Percentiles rank a stretch among this genome's conserved stretches.
Conservation (phyloP, 1,284 basidiomycete species). For the Ganoderma sinense region DNA sequence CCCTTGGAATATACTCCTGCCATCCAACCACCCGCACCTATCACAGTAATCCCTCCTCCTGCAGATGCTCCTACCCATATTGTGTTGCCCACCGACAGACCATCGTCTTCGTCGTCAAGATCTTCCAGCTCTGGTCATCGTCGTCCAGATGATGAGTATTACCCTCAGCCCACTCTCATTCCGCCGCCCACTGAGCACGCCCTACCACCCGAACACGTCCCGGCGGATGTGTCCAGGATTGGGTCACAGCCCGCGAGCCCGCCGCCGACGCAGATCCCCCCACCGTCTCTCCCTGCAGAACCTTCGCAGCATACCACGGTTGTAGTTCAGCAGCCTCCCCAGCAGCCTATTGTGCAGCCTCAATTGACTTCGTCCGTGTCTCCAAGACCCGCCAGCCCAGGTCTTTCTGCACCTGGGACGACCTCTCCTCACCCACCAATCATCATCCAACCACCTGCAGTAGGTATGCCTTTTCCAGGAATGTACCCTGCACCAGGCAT, state of each 20-base stretch:
- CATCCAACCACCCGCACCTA: neutral
- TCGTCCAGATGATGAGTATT: neutral
- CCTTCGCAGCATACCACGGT: neutral
- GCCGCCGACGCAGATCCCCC: neutral
- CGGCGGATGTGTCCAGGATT: neutral
- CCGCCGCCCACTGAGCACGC: neutral
- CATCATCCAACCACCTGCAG: slow-evolving; percentile 22
- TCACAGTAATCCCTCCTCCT: slow-evolving; percentile 29
- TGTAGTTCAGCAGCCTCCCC: neutral
- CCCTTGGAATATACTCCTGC: slow-evolving; percentile 8
- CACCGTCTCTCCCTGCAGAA: neutral
- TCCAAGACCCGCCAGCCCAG: neutral
- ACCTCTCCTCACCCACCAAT: slow-evolving; percentile 8
- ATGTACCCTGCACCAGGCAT: neutral
- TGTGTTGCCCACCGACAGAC: neutral
- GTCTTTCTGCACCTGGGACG: neutral
- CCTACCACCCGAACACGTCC: neutral
- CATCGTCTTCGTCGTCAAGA: neutral
- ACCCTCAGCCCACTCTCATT: neutral
- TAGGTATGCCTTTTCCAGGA: neutral
- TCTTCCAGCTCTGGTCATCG: neutral
- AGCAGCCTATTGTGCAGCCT: neutral
- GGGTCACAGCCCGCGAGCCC: neutral
- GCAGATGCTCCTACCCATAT: slow-evolving; percentile 4
- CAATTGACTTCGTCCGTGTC: neutral